Base-by-base conservation (phyloP, 345 rosid genomes). In the Iberis pinnata region DNA sequence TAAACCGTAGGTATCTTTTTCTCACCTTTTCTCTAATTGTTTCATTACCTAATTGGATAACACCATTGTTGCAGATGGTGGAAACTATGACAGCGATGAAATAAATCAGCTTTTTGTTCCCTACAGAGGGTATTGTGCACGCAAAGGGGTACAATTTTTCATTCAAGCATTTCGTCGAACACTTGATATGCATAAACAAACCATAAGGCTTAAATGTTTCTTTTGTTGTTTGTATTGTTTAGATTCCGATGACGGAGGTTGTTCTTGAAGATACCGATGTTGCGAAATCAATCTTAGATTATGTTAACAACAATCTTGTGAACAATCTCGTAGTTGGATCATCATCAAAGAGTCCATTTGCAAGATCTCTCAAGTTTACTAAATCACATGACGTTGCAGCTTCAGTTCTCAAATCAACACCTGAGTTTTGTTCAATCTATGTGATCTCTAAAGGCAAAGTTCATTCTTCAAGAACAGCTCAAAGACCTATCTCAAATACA, bases 361-460 rank as follows among this genome's bases (percentile, higher is more conserved):
- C 90, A 19, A 84, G 88, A 86, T 82, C 74, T 35, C 53, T 70
- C 61, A 86, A 82, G 74, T 70, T 76, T 72, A 82, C 73, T 54
- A 63, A 63, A 49, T 46, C 59, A 12, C 63, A 67, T 49, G 88
- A 89, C 49, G 62, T 89, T 25, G 60, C 88, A 8, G 35, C 77
- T 29, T 50, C 46, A 10, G 9, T 84, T 15, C 56, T 78, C 52
- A 89, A 80, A 70, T 43, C 64, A 12, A 74, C 81, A 0, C 98
- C 89, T 4, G 89, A 80, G 31, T 86, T 79, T 54, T 90, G 96
- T 69, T 77, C 84, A 14, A 72, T 84, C 4, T 86, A 73, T 33
- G 83, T 90, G 8, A 82, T 90, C 61, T 60, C 80, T n/a, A 86
- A 86, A 67, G 96, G 98, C 58, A 90, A 80, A 75, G 56, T 82